Evolutionary conservation across 2,329 filamentous ascomycete species (phyloP).

Genomic region (Hypoxylon sp.): DNA sequence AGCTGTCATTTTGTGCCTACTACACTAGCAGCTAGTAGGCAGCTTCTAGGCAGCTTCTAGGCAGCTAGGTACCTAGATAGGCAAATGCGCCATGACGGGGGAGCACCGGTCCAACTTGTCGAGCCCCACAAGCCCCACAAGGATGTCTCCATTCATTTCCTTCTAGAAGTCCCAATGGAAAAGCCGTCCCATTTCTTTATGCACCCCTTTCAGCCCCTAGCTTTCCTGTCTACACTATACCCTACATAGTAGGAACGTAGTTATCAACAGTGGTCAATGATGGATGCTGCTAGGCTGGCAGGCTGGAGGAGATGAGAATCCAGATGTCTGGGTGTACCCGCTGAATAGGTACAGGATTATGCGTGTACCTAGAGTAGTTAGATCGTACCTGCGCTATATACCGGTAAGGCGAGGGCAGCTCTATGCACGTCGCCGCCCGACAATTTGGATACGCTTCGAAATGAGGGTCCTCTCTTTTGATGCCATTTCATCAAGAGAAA

Average conservation of each 20-base stretch:
- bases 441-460: constrained; percentile 26
- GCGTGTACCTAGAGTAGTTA: constrained; percentile 25
- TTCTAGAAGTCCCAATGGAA: constrained; percentile 47
- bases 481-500: constrained; percentile 2
- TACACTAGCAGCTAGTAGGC: too few species aligned
- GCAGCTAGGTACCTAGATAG: not conserved
- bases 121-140: constrained; percentile 16
- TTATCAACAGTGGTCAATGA: not conserved
- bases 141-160: constrained; percentile 26
- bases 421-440: constrained; percentile 40
- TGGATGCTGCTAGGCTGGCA: not conserved
- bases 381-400: constrained; percentile 32
- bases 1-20: constrained; percentile 12
- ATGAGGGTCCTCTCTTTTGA: constrained; percentile 18
- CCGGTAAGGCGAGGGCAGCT: constrained; percentile 30
- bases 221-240: constrained; percentile 1
- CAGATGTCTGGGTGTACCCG: constrained; percentile 29
- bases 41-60: too few species aligned
- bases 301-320: constrained; percentile 12
- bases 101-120: not conserved
- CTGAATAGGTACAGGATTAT: constrained; percentile 26
- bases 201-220: constrained; percentile 30
- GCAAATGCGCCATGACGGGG: not conserved
- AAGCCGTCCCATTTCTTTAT: constrained; percentile 28
- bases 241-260: not conserved